Evolutionary conservation across 805 yeast genomes (phyloP).

Genomic region (Yamadazyma kitorensis): DNA sequence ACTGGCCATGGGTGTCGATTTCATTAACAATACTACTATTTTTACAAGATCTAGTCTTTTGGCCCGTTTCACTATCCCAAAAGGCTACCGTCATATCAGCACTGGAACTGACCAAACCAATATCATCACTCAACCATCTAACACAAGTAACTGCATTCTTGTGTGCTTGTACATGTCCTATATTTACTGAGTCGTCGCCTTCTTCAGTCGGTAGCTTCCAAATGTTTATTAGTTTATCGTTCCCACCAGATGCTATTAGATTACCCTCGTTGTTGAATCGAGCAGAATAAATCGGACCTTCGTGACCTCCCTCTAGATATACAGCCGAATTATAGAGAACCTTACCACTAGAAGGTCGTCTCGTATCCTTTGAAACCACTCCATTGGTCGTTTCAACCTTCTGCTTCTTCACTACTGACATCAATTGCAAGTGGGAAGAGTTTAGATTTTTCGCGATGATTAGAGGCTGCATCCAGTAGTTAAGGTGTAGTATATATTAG

Average conservation of each 20-base stretch:
- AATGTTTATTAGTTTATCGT: slow-evolving; percentile 48
- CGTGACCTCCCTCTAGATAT: slow-evolving; percentile 40
- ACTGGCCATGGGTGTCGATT: slow-evolving; percentile 33
- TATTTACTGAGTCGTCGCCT: slow-evolving; percentile 29
- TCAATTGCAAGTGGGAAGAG: slow-evolving; percentile 5
- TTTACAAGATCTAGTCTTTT: slow-evolving; percentile 44
- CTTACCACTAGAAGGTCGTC: slow-evolving; percentile 1
- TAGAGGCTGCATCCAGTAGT: background rate
- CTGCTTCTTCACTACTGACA: slow-evolving; percentile 36
- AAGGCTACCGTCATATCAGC: slow-evolving; percentile 61
- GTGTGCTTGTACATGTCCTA: slow-evolving; percentile 52
- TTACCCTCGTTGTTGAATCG: slow-evolving; percentile 52
- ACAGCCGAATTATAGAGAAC: slow-evolving; percentile 27
- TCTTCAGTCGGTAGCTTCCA: slow-evolving; percentile 41
- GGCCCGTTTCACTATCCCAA: slow-evolving; percentile 62
- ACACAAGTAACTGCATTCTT: slow-evolving; percentile 63
- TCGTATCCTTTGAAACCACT: background rate
- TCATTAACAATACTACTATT: slow-evolving; percentile 53
- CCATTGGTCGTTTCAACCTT: slow-evolving; percentile 10
- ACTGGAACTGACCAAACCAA: slow-evolving; percentile 44
- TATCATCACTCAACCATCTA: slow-evolving; percentile 49
- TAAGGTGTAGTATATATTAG: background rate
- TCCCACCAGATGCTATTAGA: slow-evolving; percentile 59
- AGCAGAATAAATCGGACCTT: slow-evolving; percentile 51
- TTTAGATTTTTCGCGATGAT: background rate